phyloP scores from a whole-genome alignment of 2,329 filamentous ascomycete species.

The Ophiostoma fasciatum region DNA sequence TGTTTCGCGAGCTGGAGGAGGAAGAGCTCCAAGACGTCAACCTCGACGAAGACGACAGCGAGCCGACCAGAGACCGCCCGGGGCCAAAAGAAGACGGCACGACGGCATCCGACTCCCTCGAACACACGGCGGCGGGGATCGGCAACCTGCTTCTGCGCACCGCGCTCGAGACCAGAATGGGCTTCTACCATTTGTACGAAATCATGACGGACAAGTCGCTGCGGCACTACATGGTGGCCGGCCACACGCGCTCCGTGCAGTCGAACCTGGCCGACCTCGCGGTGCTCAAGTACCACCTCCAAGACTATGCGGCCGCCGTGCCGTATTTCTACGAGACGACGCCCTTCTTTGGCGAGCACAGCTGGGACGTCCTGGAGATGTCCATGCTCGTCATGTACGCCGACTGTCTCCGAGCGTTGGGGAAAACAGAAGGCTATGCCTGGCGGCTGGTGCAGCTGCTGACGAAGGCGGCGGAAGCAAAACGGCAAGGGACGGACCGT shows the following conservation, averaged over 20 bases:
- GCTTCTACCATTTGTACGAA: slow-evolving; percentile 55
- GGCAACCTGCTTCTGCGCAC: slow-evolving; percentile 41
- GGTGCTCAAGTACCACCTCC: slow-evolving; percentile 62
- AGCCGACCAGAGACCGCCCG: slow-evolving; percentile 19
- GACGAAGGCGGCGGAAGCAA: slow-evolving; percentile 45
- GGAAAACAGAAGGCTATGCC: slow-evolving; percentile 66
- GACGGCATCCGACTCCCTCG: slow-evolving; percentile 19
- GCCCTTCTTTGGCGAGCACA: slow-evolving; percentile 60
- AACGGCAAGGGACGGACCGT: slow-evolving; percentile 25
- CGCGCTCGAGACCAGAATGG: slow-evolving; percentile 44
- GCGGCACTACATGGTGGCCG: slow-evolving; percentile 68
- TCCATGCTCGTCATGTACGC: slow-evolving; percentile 79
- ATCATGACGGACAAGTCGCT: slow-evolving; percentile 73
- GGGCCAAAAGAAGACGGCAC: slow-evolving; percentile 20
- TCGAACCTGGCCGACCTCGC: slow-evolving; percentile 73
- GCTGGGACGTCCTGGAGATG: slow-evolving; percentile 68
- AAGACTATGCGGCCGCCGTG: slow-evolving; percentile 59
- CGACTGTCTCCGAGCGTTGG: slow-evolving; percentile 62
- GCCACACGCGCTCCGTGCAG: slow-evolving; percentile 62
- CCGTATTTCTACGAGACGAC: slow-evolving; percentile 66
- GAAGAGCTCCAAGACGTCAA: slow-evolving; percentile 42
- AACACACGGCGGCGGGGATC: slow-evolving; percentile 26
- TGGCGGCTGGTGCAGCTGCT: slow-evolving; percentile 60
- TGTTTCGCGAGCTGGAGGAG: slow-evolving; percentile 28
- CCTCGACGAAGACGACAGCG: slow-evolving; percentile 28